Evolutionary conservation across 441 rosid genomes (phyloP), one percentile per base, ranked within the genome.

Genomic region (Erodium texanum): DNA sequence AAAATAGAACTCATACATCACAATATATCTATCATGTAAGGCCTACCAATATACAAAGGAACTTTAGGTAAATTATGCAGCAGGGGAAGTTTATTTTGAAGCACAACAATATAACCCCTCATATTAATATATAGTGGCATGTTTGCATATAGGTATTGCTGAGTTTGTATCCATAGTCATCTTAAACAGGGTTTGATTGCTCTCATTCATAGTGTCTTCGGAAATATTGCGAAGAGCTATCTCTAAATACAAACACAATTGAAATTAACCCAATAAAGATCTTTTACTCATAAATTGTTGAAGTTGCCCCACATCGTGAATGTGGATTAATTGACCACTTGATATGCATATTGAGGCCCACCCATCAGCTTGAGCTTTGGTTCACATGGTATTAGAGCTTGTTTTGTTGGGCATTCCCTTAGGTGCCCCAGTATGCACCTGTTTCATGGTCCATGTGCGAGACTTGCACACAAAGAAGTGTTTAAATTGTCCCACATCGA

Each of bases 1-100:
- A 62, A 38, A 38, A 38, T 38, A 38, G 41, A 71, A 58, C 27
- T 54, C 68, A 18, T 48, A 71, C 62, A 20, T 66, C 7, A 7
- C 2, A 54, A 8, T 71, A 24, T 36, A 76, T 62, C 69, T 16
- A 66, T 58, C 19, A 27, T 27, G 62, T 38, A 27, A 45, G 19
- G 2, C 58, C 24, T 29, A 6, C 6, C 36, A 62, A 34, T 20
- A 63, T 11, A 62, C n/a, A 19, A 7, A 62, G 62, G 24, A 72
- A 61, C 18, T 16, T 15, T 45, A 56, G 32, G 24, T 45, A 62
- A 61, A 61, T 12, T 61, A 61, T 24, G 18, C 64, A 61, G 16
- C 7, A 24, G 24, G 18, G 64, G 64, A 24, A 61, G 18, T 36
- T 14, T 61, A 61, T 24, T 24, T 18, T 24, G 19, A 15, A 23